These are phyloP conservation scores for Cyclotella distinguenda DNA, from an alignment of 108 stramenopile species.

Conservation along the genomic window DNA sequence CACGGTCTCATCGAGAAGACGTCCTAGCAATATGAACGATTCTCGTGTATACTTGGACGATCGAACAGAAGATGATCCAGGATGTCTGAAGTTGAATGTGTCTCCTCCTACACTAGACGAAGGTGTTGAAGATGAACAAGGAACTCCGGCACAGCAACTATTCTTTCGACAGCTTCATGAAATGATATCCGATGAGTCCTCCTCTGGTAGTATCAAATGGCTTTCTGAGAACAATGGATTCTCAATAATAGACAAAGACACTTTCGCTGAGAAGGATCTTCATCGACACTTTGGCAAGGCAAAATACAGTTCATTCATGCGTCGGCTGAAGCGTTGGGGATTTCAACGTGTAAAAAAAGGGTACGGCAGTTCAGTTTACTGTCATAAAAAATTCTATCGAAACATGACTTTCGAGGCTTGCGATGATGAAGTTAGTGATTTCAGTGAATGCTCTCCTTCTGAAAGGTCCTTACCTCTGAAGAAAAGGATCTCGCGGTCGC, in stretches of 20 bases:
- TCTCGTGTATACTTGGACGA: no score
- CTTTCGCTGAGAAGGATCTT: conserved; percentile 39
- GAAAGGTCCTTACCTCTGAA: conserved; percentile 11
- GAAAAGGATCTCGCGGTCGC: conserved; percentile 2
- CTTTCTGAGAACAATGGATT: conserved; percentile 48
- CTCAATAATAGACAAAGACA: conserved; percentile 46
- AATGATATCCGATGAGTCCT: conserved; percentile 14
- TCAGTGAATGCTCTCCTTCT: conserved; percentile 2
- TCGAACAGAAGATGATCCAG: no score
- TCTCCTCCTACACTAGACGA: no score
- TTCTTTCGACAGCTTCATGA: conserved; percentile 16
- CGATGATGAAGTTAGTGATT: neutral
- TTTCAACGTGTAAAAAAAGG: conserved; percentile 47
- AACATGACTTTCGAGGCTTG: conserved; percentile 8
- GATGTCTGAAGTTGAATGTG: no score
- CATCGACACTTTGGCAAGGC: conserved; percentile 43
- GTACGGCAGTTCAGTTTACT: conserved; percentile 41
- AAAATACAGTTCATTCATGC: conserved; percentile 60
- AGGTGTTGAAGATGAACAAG: conserved; percentile 14
- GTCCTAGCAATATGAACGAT: no score
- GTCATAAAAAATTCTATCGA: conserved; percentile 10
- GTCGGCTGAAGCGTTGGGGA: conserved; percentile 54
- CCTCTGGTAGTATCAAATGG: conserved; percentile 29
- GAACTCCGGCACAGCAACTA: conserved; percentile 21
- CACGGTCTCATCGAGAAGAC: no score